Evolutionary conservation across 345 rosid genomes (phyloP).

Genomic region (Eutrema yunnanense): DNA sequence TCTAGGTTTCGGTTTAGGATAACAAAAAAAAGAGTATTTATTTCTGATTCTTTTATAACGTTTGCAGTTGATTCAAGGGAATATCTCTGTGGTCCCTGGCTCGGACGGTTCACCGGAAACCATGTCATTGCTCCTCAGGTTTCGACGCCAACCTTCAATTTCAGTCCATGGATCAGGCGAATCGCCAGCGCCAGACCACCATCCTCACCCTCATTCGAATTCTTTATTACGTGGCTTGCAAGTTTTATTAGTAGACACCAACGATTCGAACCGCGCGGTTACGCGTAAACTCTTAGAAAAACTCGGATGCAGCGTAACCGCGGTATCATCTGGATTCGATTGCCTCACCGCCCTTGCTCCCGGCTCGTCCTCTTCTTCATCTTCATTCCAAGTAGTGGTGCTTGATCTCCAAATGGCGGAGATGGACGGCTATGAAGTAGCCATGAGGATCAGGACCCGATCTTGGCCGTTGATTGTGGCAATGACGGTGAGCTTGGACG

Average conservation of each 20-base stretch:
- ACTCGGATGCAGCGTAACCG: slow-evolving; percentile 72
- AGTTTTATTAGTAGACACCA: slow-evolving; percentile 66
- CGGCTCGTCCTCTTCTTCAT: slow-evolving; percentile 31
- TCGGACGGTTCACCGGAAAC: slow-evolving; percentile 54
- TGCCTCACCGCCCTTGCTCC: slow-evolving; percentile 57
- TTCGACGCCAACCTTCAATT: slow-evolving; percentile 50
- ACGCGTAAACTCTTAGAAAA: slow-evolving; percentile 72
- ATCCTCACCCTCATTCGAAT: slow-evolving; percentile 38
- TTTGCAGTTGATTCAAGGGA: slow-evolving; percentile 81
- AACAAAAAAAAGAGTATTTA: background rate
- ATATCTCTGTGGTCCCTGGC: slow-evolving; percentile 61
- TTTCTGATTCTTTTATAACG: background rate
- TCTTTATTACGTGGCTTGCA: slow-evolving; percentile 63
- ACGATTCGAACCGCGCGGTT: slow-evolving; percentile 69
- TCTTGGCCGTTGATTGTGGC: slow-evolving; percentile 70
- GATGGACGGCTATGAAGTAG: slow-evolving; percentile 82
- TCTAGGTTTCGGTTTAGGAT: background rate
- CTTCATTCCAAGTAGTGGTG: slow-evolving; percentile 47
- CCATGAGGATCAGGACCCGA: slow-evolving; percentile 58
- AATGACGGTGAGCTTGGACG: slow-evolving; percentile 50
- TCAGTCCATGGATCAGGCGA: slow-evolving; percentile 37
- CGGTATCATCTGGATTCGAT: slow-evolving; percentile 67
- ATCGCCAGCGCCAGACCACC: slow-evolving; percentile 47
- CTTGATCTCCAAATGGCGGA: slow-evolving; percentile 79
- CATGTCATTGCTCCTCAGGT: slow-evolving; percentile 69